These are phyloP conservation scores for Yarrowia sp. DNA, from an alignment of 805 yeast species.

Conservation along the genomic window DNA sequence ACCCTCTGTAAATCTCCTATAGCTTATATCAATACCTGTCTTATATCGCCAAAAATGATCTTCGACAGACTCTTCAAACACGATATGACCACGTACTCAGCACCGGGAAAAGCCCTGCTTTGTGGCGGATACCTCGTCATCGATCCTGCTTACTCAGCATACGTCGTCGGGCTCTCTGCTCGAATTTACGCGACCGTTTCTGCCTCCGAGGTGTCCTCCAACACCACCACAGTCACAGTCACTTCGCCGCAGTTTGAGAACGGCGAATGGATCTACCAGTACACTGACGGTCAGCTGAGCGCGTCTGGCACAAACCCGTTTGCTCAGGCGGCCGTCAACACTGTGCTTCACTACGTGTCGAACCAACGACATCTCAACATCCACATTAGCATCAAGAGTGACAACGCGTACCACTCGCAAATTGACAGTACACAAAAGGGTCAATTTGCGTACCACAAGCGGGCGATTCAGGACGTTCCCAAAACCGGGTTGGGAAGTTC, in stretches of 20 bases:
- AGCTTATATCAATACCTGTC: not conserved
- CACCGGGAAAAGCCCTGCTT: constrained; percentile 91
- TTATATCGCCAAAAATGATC: not conserved
- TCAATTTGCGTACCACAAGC: constrained; percentile 15
- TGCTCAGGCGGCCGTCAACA: constrained; percentile 57
- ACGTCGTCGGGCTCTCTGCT: constrained; percentile 82
- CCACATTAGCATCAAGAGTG: constrained; percentile 68
- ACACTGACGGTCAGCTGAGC: constrained; percentile 29
- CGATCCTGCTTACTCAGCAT: constrained; percentile 69
- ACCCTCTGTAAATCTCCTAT: not conserved
- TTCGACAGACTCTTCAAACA: constrained; percentile 9
- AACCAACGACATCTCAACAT: constrained; percentile 37
- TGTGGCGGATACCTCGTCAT: constrained; percentile 95
- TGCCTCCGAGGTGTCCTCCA: constrained; percentile 16
- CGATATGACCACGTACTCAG: constrained; percentile 58
- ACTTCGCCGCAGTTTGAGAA: constrained; percentile 71
- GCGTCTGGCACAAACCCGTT: constrained; percentile 59
- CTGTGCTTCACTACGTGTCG: constrained; percentile 53
- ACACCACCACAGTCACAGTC: constrained; percentile 42
- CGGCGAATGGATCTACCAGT: constrained; percentile 64
- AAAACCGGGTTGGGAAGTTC: constrained; percentile 97
- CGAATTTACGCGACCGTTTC: constrained; percentile 76
- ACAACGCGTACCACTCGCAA: constrained; percentile 85
- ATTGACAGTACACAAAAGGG: constrained; percentile 41
- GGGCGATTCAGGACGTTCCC: constrained; percentile 63